Base-by-base conservation (phyloP, 1,139 yeast species). In the Pichia sp. region DNA sequence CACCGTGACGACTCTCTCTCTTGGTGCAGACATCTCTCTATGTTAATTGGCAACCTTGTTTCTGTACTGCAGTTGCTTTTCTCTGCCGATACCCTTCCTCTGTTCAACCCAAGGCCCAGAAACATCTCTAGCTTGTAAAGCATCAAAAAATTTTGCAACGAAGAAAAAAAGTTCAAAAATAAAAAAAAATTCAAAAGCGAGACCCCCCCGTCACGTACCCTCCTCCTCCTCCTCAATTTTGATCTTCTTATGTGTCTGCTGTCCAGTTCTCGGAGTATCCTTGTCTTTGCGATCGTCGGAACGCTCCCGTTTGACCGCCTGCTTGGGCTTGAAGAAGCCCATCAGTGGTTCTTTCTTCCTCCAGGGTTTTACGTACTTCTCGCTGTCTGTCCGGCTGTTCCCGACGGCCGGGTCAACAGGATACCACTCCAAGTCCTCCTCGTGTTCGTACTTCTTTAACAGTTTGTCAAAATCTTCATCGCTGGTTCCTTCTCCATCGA, bases 21-120 rank as follows among this genome's bases (percentile, higher is more conserved):
- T 76, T 31, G 80, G 77, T 5, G 97, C 83, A 6, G 98, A 89
- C 99, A 93, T 91, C 28, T 34, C 9, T 34, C 18, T 34, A 3
- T 34, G 37, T 16, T 34, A n/a, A 16, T 9, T 3, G 37, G 18
- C 18, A 13, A 37, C 22, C 16, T 37, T 8, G 18, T 37, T 37
- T 12, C 4, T 3, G 22, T 37, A 16, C 10, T 16, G n/a, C n/a
- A n/a, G n/a, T n/a, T n/a, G n/a, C 19, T 18, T 25, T 16, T 7
- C 16, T 22, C 42, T 12, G 42, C 23, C 42, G 8, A 9, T 10
- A 10, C 25, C 4, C 42, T 19, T 22, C 7, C n/a, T 34, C 28
- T n/a, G n/a, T n/a, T n/a, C n/a, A n/a, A n/a, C n/a, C n/a, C n/a
- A n/a, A n/a, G n/a, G n/a, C n/a, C n/a, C n/a, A n/a, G n/a, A n/a